These are phyloP conservation scores for Chlamydomonas sp. DNA, from an alignment of 139 green algal species.

Conservation along the genomic window DNA sequence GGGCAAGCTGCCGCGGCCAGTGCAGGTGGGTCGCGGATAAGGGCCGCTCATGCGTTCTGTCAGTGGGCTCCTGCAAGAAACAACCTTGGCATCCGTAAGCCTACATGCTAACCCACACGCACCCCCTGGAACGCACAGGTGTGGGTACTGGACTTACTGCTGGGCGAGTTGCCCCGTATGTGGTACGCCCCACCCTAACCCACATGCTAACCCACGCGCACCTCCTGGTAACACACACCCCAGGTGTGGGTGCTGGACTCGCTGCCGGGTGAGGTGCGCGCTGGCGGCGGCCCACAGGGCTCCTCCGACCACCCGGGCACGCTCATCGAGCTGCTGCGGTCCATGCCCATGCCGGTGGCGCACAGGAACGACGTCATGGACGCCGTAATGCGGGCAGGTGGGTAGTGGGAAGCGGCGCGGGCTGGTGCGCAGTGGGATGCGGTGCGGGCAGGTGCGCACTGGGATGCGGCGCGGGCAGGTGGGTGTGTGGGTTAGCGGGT, in stretches of 20 bases:
- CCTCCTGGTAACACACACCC: neutral
- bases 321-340: slow-evolving; percentile 80
- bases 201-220: neutral
- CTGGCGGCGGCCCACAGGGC: slow-evolving; percentile 34
- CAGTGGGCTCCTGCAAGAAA: no score
- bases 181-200: neutral
- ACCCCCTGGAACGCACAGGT: no score
- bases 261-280: slow-evolving; percentile 82
- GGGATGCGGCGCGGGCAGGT: neutral
- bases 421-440: neutral
- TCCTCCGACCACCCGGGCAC: slow-evolving; percentile 76
- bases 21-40: slow-evolving; percentile 67
- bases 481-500: no score
- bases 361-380: slow-evolving; percentile 69
- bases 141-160: no score
- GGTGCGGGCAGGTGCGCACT: neutral
- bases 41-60: neutral
- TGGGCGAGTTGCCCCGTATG: no score
- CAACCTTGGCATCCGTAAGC: no score
- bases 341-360: slow-evolving; percentile 71
- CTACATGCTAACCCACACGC: no score
- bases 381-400: slow-evolving; percentile 1
- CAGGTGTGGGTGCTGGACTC: slow-evolving; percentile 93
- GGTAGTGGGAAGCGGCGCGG: neutral
- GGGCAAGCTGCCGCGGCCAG: slow-evolving; percentile 74